Percentiles rank a stretch among this genome's conserved stretches.
phyloP scores from a whole-genome alignment of 495 filamentous ascomycete genomes.

The Lineolata rhizophorae region DNA sequence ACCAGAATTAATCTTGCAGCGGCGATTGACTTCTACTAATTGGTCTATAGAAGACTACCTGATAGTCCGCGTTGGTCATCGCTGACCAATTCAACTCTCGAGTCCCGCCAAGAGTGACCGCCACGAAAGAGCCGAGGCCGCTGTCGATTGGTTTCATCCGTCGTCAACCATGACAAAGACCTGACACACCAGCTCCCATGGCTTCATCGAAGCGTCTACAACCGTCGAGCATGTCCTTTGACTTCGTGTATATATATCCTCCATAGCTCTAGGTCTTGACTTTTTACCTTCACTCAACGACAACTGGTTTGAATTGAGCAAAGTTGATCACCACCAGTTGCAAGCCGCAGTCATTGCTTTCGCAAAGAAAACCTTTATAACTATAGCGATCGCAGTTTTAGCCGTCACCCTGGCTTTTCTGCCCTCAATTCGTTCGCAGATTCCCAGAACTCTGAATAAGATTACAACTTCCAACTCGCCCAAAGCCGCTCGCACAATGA shows the following conservation, averaged over 20 bases:
- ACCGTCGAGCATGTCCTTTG: not conserved
- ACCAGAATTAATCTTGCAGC: no score
- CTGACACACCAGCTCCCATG: constrained; percentile 1
- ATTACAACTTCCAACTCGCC: no score
- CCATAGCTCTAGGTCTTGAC: no score
- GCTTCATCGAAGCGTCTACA: constrained; percentile 3
- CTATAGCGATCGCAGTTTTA: constrained; percentile 6
- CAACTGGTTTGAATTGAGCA: not conserved
- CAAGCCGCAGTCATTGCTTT: not conserved
- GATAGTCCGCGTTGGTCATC: no score
- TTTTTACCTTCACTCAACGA: no score
- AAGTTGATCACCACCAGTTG: constrained; percentile 1
- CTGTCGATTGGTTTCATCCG: no score
- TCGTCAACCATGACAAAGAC: not conserved
- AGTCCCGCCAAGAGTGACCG: no score
- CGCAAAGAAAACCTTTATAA: constrained; percentile 2
- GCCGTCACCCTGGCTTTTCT: constrained; percentile 19
- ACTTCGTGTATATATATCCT: constrained; percentile 4
- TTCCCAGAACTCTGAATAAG: constrained; percentile 8
- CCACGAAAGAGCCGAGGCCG: no score
- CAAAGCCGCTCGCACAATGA: no score
- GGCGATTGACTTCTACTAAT: no score
- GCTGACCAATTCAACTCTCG: no score
- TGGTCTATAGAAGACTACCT: no score
- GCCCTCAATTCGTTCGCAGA: constrained; percentile 7